phyloP scores from a whole-genome alignment of 2,329 filamentous ascomycete genomes.

The Metarhizium sp. region DNA sequence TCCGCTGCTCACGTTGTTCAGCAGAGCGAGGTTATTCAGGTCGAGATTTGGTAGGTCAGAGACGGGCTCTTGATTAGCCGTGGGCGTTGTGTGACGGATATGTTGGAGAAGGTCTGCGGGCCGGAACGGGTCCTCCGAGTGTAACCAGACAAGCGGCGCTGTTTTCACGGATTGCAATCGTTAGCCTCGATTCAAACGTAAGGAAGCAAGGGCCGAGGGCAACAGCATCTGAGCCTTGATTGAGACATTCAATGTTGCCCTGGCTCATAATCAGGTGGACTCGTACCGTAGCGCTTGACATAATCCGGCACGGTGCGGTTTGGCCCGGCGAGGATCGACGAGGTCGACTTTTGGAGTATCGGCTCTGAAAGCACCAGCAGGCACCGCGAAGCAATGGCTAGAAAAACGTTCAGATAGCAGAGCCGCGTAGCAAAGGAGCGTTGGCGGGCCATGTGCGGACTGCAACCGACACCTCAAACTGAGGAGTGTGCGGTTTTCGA shows the following conservation, averaged over 20 bases:
- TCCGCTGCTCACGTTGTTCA: slow-evolving; percentile 10
- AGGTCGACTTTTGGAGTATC: neutral
- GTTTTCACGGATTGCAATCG: neutral
- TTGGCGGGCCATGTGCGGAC: neutral
- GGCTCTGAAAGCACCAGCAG: neutral
- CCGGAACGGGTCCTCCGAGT: slow-evolving; percentile 20
- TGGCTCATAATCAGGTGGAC: neutral
- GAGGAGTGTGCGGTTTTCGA: neutral
- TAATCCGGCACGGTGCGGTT: neutral
- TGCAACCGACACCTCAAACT: slow-evolving; percentile 7
- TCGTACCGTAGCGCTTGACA: neutral
- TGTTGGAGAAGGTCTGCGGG: slow-evolving; percentile 20
- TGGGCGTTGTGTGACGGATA: slow-evolving; percentile 18
- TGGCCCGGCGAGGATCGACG: neutral
- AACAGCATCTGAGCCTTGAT: too few relatives aligned
- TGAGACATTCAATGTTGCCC: too few relatives aligned
- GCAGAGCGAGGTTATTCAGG: slow-evolving; percentile 17
- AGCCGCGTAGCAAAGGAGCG: neutral
- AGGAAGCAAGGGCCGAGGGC: neutral
- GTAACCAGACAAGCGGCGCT: slow-evolving; percentile 23
- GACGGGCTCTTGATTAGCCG: slow-evolving; percentile 9
- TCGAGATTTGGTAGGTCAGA: slow-evolving; percentile 11
- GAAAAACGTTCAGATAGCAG: neutral
- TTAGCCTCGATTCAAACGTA: neutral
- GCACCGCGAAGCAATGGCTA: neutral